Base-by-base conservation (phyloP, 2,329 filamentous ascomycete genomes). In the Ploettnerulaceae sp. region DNA sequence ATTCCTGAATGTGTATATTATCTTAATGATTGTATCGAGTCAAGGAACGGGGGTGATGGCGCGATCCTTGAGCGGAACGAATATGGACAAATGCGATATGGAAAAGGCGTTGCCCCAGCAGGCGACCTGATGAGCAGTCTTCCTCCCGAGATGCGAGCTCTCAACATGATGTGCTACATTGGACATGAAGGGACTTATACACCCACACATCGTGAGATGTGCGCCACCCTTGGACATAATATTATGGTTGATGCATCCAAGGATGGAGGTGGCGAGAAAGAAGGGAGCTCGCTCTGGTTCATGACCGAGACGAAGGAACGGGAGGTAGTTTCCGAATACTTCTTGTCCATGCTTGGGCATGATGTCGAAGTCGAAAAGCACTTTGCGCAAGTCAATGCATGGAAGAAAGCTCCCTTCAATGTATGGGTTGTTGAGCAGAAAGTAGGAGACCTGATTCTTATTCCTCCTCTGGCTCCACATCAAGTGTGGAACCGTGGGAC, bases 401-500 rank as follows among this genome's bases (percentile, higher is more conserved):
- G 91, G 89, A 94, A 91, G 66, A 87, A 88, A 59, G 93, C 91
- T 0, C 90, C 89, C 0, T 97, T 97, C 60, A 89, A 83, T 12
- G 90, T 93, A 1, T 96, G 94, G 61, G 77, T 97, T 8, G 88
- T 96, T 9, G 89, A 97, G 62, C 93, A 98, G 65, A 84, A 76
- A 48, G 80, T 82, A 5, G 93, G 93, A 4, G 93, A 98, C 62
- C 89, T 97, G 56, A 93, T 98, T 49, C 74, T 98, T 1, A 85
- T 98, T 20, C 93, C 93, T 12, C 90, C 93, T 4, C 71, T 97
- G 14, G 93, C 93, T 3, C 89, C 91, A 0, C 93, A 98, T 66
- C 93, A 98, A 64, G 93, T 98, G 7, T 98, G 93, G 93, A 98
- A 98, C 62, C 81, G 91, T 38, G 93, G 93, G 15, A 96, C 91